phyloP scores from a whole-genome alignment of 2,329 filamentous ascomycete species.

The Aureobasidium sp. region DNA sequence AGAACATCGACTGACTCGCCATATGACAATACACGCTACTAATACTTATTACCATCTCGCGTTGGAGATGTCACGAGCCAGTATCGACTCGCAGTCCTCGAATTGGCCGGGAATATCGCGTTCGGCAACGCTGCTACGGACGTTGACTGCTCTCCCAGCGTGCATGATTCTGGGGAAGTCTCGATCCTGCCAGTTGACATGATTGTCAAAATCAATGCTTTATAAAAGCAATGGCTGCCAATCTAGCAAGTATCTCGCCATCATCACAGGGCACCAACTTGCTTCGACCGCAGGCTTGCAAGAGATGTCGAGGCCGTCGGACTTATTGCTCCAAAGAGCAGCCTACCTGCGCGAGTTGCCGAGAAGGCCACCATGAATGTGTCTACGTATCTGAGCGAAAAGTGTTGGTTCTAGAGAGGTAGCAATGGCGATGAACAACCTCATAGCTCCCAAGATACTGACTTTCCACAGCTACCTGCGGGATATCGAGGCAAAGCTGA shows the following conservation, averaged over 20 bases:
- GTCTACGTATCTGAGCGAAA: slow-evolving; percentile 1
- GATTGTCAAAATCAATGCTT: not conserved
- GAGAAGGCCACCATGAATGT: not conserved
- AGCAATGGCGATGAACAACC: not conserved
- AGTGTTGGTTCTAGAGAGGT: not conserved
- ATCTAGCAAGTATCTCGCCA: slow-evolving; percentile 3
- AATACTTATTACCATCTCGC: slow-evolving; percentile 4
- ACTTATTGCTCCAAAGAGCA: slow-evolving; percentile 16
- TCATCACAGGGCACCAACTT: not conserved
- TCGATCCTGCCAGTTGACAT: not conserved
- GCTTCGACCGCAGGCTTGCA: not conserved
- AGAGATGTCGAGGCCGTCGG: slow-evolving; percentile 6
- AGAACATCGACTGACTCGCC: not conserved
- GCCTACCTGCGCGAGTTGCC: slow-evolving; percentile 4
- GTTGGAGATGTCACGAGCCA: not conserved
- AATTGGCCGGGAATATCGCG: not conserved
- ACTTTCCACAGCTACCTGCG: not conserved
- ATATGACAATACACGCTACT: not conserved
- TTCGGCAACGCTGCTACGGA: not conserved
- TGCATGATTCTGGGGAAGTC: not conserved
- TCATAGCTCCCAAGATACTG: not conserved
- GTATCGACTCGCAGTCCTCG: not conserved
- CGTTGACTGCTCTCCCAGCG: not conserved
- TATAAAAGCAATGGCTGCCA: slow-evolving; percentile 3
- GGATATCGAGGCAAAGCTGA: not conserved